These are phyloP conservation scores for Didymella pomorum DNA, from an alignment of 2,329 filamentous ascomycete genomes.

Conservation along the genomic window DNA sequence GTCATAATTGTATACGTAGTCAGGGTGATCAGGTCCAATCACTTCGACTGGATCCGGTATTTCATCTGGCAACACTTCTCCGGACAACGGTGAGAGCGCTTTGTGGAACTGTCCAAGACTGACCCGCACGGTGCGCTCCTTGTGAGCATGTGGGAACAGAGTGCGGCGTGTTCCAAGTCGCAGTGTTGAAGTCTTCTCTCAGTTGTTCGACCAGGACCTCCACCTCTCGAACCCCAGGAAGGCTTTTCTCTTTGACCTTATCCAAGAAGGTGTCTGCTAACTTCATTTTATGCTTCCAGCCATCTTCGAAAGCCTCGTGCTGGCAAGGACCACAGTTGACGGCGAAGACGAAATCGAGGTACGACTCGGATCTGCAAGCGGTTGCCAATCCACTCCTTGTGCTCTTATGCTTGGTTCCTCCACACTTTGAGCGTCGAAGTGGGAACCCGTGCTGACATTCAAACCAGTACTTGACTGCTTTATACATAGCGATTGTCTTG, in stretches of 20 bases:
- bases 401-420: slow-evolving; percentile 42
- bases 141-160: slow-evolving; percentile 18
- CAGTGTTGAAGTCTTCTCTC: slow-evolving; percentile 15
- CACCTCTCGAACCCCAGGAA: slow-evolving; percentile 19
- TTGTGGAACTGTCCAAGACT: slow-evolving; percentile 1
- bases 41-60: slow-evolving; percentile 10
- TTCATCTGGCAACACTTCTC: slow-evolving; percentile 33
- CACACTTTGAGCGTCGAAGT: slow-evolving; percentile 44
- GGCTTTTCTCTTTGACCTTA: slow-evolving; percentile 3
- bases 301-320: slow-evolving; percentile 25
- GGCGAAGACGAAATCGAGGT: slow-evolving; percentile 30
- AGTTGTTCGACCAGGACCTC: slow-evolving; percentile 24
- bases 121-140: slow-evolving; percentile 16
- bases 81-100: slow-evolving; percentile 22
- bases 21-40: slow-evolving; percentile 9
- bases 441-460: slow-evolving; percentile 43
- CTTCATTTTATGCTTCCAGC: slow-evolving; percentile 27
- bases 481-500: slow-evolving; percentile 47
- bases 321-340: slow-evolving; percentile 36
- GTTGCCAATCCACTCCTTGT: slow-evolving; percentile 22
- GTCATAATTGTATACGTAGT: slow-evolving; percentile 28
- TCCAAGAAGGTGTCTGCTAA: slow-evolving; percentile 25
- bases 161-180: slow-evolving; percentile 27
- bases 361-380: slow-evolving; percentile 39
- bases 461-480: slow-evolving; percentile 43